Evolutionary conservation across 208 protist genomes (phyloP), one percentile per base, ranked within the genome.

Genomic region (Crithidia expoeki): DNA sequence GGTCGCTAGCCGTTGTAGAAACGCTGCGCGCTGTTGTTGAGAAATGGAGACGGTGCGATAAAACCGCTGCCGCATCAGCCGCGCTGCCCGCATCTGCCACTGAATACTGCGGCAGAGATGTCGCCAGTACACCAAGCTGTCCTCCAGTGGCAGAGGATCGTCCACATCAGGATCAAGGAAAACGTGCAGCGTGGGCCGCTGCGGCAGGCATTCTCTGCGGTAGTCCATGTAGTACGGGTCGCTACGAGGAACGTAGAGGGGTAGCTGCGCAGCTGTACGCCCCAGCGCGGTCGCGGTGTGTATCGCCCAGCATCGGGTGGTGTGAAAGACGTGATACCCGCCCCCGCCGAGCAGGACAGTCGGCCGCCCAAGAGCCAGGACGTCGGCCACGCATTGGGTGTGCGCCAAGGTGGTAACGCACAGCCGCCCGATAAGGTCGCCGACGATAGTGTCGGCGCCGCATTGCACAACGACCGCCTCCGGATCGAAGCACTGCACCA

Each of bases 391-490:
- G 79, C 97, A 99, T 68, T 98, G 86, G 36, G 88, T 92, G 82
- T 99, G 96, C 16, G 92, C 85, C 34, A 85, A 52, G 0, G 97
- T 91, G 0, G 98, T 95, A 14, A 99, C 76, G 66, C 99, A 99
- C 55, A 99, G 98, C 21, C 85, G 89, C 17, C 98, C 98, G 14
- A 99, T 92, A 14, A 97, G 88, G 75, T 99, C 99, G 23, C 98
- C 97, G 4, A 89, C 85, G 9, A 99, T 89, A 30, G 95, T 97
- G 84, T 99, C 99, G 1, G 98, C 98, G 17, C 99, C 99, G 87
- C 98, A 99, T 79, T 99, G 98, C 50, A 99, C 64, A 0, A 99
- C 98, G 38, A 99, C 79, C 16, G 97, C 98, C 98, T 99, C 52
- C 94, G 91, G 70, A 68, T 79, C 75, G 30, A 99, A 99, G 47